Conservation (phyloP, 2,329 filamentous ascomycete species). For the Phoma herbarum region DNA sequence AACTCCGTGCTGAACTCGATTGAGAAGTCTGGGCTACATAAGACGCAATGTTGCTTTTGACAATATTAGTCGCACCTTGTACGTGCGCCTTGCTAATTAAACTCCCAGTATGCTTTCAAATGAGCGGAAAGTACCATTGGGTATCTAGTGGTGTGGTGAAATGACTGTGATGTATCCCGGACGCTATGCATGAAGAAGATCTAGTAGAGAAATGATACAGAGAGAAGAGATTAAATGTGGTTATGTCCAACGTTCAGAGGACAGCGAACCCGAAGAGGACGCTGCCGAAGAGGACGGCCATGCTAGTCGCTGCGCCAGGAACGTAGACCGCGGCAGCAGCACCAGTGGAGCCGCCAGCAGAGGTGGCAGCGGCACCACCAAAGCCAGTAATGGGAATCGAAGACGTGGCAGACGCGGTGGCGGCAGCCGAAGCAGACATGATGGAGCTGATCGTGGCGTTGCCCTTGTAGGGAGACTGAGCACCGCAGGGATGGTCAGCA, state of each 20-base stretch:
- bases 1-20: constrained; percentile 16
- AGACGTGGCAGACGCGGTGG: constrained; percentile 37
- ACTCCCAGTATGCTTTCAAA: constrained; percentile 19
- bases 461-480: constrained; percentile 66
- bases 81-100: constrained; percentile 23
- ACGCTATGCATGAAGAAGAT: constrained; percentile 26
- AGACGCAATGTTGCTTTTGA: constrained; percentile 17
- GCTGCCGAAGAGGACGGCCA: constrained; percentile 62
- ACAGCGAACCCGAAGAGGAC: constrained; percentile 66
- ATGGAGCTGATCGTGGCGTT: constrained; percentile 62
- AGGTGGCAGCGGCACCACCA: constrained; percentile 34
- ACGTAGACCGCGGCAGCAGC: constrained; percentile 57
- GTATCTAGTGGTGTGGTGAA: constrained; percentile 23
- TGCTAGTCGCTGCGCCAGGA: constrained; percentile 64
- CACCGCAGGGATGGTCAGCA: constrained; percentile 76
- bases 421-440: constrained; percentile 53
- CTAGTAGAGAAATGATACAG: constrained; percentile 14
- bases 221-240: not conserved
- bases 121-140: constrained; percentile 25
- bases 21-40: constrained; percentile 20
- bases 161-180: constrained; percentile 24
- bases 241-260: constrained; percentile 35
- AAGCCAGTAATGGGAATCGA: constrained; percentile 45
- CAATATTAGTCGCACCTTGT: constrained; percentile 12
- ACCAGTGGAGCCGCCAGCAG: constrained; percentile 30